Percentiles rank a stretch among this genome's conserved stretches.
phyloP scores from a whole-genome alignment of 441 rosid genomes.

The Arabidopsis hybrid region DNA sequence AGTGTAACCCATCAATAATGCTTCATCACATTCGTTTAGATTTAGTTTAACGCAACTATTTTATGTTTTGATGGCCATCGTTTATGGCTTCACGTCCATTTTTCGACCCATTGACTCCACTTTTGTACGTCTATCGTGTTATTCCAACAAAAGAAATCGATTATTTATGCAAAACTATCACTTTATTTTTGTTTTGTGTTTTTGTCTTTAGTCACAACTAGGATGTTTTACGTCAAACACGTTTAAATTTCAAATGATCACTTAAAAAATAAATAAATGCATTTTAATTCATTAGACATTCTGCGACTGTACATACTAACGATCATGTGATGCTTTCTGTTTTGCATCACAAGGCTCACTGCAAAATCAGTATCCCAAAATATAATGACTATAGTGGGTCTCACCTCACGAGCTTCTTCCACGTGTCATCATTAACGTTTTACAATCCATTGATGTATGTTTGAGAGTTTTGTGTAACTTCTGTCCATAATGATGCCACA shows the following conservation, averaged over 20 bases:
- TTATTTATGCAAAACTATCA: no score
- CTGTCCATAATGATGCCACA: conserved; percentile 38
- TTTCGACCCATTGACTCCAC: not conserved
- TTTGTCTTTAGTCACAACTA: no score
- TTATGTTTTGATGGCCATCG: not conserved
- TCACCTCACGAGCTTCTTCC: conserved; percentile 32
- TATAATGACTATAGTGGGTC: not conserved
- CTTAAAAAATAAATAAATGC: no score
- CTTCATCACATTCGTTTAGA: not conserved
- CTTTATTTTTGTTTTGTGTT: no score
- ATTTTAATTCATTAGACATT: conserved; percentile 5
- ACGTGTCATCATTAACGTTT: conserved; percentile 31
- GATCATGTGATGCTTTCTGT: conserved; percentile 31
- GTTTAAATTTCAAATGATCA: no score
- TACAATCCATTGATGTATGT: not conserved
- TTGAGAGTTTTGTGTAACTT: conserved; percentile 11
- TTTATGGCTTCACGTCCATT: not conserved
- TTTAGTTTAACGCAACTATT: not conserved
- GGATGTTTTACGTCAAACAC: no score
- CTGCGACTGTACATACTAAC: conserved; percentile 7
- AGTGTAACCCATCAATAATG: not conserved
- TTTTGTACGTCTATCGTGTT: no score
- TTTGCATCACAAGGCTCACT: conserved; percentile 28
- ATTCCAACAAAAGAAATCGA: no score
- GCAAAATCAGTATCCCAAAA: not conserved